Conservation (phyloP, 2,329 filamentous ascomycete species). For the Hymenoscyphus repandus region DNA sequence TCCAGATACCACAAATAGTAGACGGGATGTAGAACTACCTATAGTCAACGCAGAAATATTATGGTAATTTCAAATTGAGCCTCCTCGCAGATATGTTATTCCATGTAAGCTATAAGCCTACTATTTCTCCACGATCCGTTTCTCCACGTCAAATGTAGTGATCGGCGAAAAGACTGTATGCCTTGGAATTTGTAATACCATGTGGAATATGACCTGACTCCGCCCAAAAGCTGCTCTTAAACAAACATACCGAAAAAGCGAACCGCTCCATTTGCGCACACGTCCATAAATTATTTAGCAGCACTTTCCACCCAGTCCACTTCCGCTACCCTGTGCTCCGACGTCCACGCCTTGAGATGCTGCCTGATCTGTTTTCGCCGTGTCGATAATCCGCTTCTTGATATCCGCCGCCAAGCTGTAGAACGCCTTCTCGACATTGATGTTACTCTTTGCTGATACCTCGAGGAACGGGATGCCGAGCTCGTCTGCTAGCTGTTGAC, state of each 20-base stretch:
- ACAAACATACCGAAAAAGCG: constrained; percentile 23
- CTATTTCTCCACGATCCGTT: constrained; percentile 7
- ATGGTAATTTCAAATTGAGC: constrained; percentile 35
- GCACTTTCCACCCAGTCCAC: constrained; percentile 62
- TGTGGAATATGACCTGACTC: constrained; percentile 29
- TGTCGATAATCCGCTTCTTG: constrained; percentile 97
- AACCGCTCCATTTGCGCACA: constrained; percentile 9
- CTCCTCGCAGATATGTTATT: constrained; percentile 4
- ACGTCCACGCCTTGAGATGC: constrained; percentile 61
- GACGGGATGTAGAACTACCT: constrained; percentile 31
- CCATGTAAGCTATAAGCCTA: constrained; percentile 11
- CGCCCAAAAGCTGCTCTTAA: constrained; percentile 29
- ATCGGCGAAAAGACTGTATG: constrained; percentile 18
- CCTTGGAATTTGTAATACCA: constrained; percentile 29
- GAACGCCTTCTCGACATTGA: constrained; percentile 99
- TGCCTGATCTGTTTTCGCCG: constrained; percentile 68
- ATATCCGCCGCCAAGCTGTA: constrained; percentile 93
- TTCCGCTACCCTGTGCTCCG: constrained; percentile 50
- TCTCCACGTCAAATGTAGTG: constrained; percentile 9
- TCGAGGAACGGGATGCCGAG: constrained; percentile 97
- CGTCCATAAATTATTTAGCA: constrained; percentile 49
- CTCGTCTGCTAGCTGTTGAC: constrained; percentile 89
- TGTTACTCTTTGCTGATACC: constrained; percentile 97
- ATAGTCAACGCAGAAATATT: constrained; percentile 42
- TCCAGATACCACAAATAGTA: constrained; percentile 28